Percentiles rank a stretch among this genome's conserved stretches.
Evolutionary conservation across 495 filamentous ascomycete species (phyloP).

Genomic region (Hypoxylon lienhwacheense): DNA sequence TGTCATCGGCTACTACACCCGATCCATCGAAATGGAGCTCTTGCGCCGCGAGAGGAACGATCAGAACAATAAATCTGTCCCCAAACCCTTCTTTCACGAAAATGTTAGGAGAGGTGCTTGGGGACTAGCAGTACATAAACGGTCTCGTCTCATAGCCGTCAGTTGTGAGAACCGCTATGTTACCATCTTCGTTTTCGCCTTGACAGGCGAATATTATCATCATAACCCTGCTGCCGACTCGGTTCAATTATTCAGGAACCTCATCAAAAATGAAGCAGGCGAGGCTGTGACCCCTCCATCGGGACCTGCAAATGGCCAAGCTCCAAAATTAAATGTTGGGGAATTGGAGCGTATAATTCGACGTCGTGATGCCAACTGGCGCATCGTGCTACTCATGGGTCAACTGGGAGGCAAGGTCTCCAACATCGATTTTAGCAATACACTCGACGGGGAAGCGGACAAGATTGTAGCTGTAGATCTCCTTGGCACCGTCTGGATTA

Average conservation of each 20-base stretch:
- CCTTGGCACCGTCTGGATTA: slow-evolving; percentile 61
- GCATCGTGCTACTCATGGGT: slow-evolving; percentile 43
- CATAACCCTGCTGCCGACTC: slow-evolving; percentile 7
- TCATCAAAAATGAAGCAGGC: slow-evolving; percentile 32
- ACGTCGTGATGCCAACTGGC: slow-evolving; percentile 46
- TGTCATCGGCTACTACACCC: slow-evolving; percentile 76
- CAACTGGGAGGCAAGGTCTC: slow-evolving; percentile 67
- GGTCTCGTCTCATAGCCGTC: slow-evolving; percentile 77
- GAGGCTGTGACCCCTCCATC: too few relatives aligned
- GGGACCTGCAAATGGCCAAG: not conserved
- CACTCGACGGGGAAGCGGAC: slow-evolving; percentile 60
- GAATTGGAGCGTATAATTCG: slow-evolving; percentile 11
- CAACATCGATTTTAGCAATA: slow-evolving; percentile 70
- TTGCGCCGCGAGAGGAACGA: slow-evolving; percentile 12
- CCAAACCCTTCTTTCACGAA: slow-evolving; percentile 66
- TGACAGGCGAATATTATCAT: slow-evolving; percentile 45
- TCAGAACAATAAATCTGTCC: not conserved
- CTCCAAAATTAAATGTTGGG: not conserved
- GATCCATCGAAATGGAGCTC: slow-evolving; percentile 40
- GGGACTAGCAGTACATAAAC: slow-evolving; percentile 84
- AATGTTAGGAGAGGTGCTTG: slow-evolving; percentile 80
- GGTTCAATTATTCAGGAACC: slow-evolving; percentile 29
- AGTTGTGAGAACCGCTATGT: slow-evolving; percentile 71
- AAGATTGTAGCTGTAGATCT: slow-evolving; percentile 80
- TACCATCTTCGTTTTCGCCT: slow-evolving; percentile 72